Percentiles rank a stretch among this genome's conserved stretches.
Conservation (phyloP, 139 green algal species). For the Chlorella sp. region DNA sequence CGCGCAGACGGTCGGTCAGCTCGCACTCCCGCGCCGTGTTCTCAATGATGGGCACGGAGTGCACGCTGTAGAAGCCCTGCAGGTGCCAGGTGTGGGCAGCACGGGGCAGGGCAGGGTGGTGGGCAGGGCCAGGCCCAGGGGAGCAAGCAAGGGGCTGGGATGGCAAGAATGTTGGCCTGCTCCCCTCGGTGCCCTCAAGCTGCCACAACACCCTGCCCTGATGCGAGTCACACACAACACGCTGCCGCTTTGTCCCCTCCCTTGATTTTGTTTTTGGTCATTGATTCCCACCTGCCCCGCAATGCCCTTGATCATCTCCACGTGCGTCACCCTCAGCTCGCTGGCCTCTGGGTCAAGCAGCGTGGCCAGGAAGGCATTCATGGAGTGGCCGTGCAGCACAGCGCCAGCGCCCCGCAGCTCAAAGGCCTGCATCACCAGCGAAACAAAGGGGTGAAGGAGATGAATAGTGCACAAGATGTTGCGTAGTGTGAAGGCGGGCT, state of each 20-base stretch:
- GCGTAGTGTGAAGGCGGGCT: neutral
- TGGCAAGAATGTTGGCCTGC: neutral
- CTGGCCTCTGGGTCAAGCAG: conserved; percentile 75
- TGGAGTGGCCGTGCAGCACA: conserved; percentile 92
- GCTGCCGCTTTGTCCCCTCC: neutral
- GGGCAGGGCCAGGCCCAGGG: neutral
- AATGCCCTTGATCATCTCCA: conserved; percentile 97
- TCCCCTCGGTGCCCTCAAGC: too few species aligned
- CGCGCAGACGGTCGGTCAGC: conserved; percentile 90
- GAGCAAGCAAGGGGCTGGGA: neutral
- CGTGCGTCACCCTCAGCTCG: conserved; percentile 90
- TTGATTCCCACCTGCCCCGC: conserved; percentile 11
- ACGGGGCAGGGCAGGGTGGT: neutral
- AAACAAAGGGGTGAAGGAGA: neutral
- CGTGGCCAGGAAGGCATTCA: conserved; percentile 90
- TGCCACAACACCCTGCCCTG: too few species aligned
- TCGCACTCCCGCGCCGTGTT: conserved; percentile 97
- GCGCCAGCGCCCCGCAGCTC: conserved; percentile 89
- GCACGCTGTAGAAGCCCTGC: conserved; percentile 89
- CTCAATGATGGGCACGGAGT: conserved; percentile 95
- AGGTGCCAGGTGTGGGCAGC: neutral
- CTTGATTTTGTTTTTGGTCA: too few species aligned
- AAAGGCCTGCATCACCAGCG: conserved; percentile 76
- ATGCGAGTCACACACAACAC: neutral
- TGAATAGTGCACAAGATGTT: too few species aligned